Evolutionary conservation across 73 alveolate genomes (phyloP).

Genomic region (Paramecium primaurelia): DNA sequence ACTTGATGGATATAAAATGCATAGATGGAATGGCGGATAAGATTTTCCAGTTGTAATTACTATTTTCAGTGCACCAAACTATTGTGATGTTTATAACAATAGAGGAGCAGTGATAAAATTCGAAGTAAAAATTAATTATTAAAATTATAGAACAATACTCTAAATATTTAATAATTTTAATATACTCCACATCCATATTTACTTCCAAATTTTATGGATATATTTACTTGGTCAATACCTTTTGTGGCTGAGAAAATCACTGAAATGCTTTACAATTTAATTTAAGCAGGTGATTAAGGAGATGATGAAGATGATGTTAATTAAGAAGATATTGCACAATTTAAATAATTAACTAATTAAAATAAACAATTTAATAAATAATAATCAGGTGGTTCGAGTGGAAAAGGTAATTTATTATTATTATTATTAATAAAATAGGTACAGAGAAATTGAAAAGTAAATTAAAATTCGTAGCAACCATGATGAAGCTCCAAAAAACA

Average conservation of each 20-base stretch:
- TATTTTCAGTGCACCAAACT: constrained; percentile 93
- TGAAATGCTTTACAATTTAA: constrained; percentile 75
- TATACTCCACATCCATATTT: constrained; percentile 92
- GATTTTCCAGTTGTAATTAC: constrained; percentile 95
- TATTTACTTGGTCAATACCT: constrained; percentile 90
- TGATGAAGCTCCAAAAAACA: constrained; percentile 72
- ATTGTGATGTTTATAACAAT: constrained; percentile 94
- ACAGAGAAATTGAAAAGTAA: constrained; percentile 46
- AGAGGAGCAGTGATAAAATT: constrained; percentile 94
- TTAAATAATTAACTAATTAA: constrained; percentile 32
- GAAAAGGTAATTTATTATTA: not conserved
- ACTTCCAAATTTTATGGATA: constrained; percentile 87
- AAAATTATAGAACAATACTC: constrained; percentile 67
- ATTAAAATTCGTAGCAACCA: constrained; percentile 45
- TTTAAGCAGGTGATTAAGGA: constrained; percentile 60
- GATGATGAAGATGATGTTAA: constrained; percentile 52
- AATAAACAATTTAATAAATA: constrained; percentile 2
- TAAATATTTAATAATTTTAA: constrained; percentile 88
- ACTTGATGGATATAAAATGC: constrained; percentile 95
- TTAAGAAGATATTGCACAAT: constrained; percentile 60
- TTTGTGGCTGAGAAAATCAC: constrained; percentile 87
- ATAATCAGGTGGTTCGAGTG: not conserved
- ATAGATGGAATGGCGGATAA: constrained; percentile 88
- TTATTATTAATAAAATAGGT: not conserved
- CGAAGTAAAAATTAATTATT: constrained; percentile 41